phyloP scores from a whole-genome alignment of 2,329 filamentous ascomycete species.

The Scedosporium dehoogii region DNA sequence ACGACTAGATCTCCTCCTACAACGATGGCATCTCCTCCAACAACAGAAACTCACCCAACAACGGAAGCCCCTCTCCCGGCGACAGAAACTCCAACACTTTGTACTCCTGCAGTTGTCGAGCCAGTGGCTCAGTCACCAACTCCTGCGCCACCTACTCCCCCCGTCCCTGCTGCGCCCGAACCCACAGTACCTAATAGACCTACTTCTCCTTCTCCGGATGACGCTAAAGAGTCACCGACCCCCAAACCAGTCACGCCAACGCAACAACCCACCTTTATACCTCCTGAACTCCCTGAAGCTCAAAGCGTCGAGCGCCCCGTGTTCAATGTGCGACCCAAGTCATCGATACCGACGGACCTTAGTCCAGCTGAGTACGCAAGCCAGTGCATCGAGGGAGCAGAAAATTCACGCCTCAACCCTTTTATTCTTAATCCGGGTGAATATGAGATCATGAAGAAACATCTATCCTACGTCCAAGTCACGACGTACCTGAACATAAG shows the following conservation, averaged over 20 bases:
- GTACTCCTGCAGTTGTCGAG: not conserved
- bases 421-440: slow-evolving; percentile 81
- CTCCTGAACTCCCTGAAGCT: not conserved
- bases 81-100: no score
- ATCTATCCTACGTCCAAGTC: slow-evolving; percentile 80
- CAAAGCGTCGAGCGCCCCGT: not conserved
- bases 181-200: not conserved
- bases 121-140: not conserved
- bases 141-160: slow-evolving; percentile 21
- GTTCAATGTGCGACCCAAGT: slow-evolving; percentile 60
- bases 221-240: not conserved
- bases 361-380: slow-evolving; percentile 71
- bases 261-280: not conserved
- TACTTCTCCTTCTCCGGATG: not conserved
- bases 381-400: slow-evolving; percentile 82
- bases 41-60: no score
- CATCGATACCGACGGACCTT: slow-evolving; percentile 72
- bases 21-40: no score
- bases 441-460: slow-evolving; percentile 66
- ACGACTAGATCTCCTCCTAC: no score
- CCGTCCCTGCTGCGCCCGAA: slow-evolving; percentile 16
- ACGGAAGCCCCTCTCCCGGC: no score
- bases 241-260: not conserved
- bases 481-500: slow-evolving; percentile 94
- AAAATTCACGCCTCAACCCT: slow-evolving; percentile 80